phyloP scores from a whole-genome alignment of 2,329 filamentous ascomycete species.

The Trichoderma asperellum region DNA sequence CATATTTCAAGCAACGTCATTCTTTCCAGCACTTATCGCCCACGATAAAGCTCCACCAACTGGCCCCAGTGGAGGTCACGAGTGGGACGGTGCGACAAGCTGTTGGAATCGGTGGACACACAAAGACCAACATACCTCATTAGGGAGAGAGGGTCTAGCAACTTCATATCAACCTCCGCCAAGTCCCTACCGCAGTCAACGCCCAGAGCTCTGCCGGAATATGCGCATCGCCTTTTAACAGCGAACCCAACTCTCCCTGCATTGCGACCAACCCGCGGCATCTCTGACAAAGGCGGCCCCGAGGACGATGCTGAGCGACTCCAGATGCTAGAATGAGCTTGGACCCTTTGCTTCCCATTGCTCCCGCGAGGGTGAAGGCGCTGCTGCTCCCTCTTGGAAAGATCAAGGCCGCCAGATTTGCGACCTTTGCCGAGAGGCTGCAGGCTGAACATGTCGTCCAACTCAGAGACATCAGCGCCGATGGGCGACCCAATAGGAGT shows the following conservation, averaged over 20 bases:
- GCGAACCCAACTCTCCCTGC: background rate
- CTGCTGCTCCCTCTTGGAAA: conserved; percentile 84
- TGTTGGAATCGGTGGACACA: conserved; percentile 25
- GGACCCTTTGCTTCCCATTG: conserved; percentile 87
- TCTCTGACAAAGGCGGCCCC: conserved; percentile 12
- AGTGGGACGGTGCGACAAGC: conserved; percentile 28
- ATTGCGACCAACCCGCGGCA: conserved; percentile 14
- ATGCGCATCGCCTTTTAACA: conserved; percentile 12
- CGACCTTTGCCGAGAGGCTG: conserved; percentile 76
- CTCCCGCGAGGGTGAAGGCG: conserved; percentile 87
- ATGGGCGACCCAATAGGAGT: conserved; percentile 86
- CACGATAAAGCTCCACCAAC: conserved; percentile 18
- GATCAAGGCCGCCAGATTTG: conserved; percentile 81
- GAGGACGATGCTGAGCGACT: conserved; percentile 41
- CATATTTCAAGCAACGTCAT: background rate
- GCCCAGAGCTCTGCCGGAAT: background rate
- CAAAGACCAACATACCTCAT: conserved; percentile 12
- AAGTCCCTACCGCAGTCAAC: conserved; percentile 4
- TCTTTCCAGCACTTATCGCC: conserved; percentile 1
- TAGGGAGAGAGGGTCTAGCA: background rate
- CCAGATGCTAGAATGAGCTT: conserved; percentile 73
- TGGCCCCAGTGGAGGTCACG: conserved; percentile 24
- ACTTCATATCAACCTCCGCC: background rate
- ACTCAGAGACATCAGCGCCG: conserved; percentile 82
- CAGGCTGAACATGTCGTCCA: conserved; percentile 80